These are phyloP conservation scores for Cordyceps javanica DNA, from an alignment of 2,329 filamentous ascomycete species.

Conservation along the genomic window DNA sequence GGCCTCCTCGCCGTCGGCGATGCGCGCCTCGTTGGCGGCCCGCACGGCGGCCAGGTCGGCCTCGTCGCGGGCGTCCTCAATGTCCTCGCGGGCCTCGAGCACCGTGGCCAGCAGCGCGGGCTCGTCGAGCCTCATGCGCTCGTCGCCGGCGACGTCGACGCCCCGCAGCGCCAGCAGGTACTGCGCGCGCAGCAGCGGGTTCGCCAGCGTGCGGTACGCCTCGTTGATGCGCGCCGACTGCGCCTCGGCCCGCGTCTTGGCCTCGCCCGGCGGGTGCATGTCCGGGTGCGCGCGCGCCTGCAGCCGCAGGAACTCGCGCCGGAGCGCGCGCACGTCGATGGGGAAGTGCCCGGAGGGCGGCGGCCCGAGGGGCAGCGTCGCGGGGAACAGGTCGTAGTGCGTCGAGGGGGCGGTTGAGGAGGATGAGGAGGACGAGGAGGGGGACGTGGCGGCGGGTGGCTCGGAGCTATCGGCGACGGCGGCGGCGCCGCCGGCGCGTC, in stretches of 20 bases:
- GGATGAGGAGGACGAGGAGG: slow-evolving; percentile 8
- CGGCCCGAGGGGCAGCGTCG: slow-evolving; percentile 67
- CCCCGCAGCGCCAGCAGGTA: slow-evolving; percentile 73
- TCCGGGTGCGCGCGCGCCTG: slow-evolving; percentile 76
- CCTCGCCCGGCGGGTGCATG: slow-evolving; percentile 43
- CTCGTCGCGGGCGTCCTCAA: slow-evolving; percentile 66
- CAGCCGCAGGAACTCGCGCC: slow-evolving; percentile 78
- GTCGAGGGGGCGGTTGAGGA: slow-evolving; percentile 23
- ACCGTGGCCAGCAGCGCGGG: slow-evolving; percentile 69
- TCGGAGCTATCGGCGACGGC: slow-evolving; percentile 12
- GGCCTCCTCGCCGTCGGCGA: slow-evolving; percentile 54
- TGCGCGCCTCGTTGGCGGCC: slow-evolving; percentile 60
- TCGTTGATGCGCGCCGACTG: slow-evolving; percentile 82
- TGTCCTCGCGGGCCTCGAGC: slow-evolving; percentile 69
- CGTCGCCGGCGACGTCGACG: slow-evolving; percentile 74
- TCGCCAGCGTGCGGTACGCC: slow-evolving; percentile 77
- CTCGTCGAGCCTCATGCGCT: slow-evolving; percentile 62
- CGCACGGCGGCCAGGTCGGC: slow-evolving; percentile 55
- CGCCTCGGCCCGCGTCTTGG: slow-evolving; percentile 62
- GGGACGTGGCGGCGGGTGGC: too few species aligned
- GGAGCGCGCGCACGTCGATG: slow-evolving; percentile 63
- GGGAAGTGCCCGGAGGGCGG: slow-evolving; percentile 72
- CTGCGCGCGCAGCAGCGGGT: slow-evolving; percentile 78
- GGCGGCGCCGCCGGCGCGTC: slow-evolving; percentile 14
- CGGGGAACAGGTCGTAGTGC: slow-evolving; percentile 85